These are phyloP conservation scores for Sequoia sempervirens DNA, from an alignment of 75 land plant genomes.

Conservation along the genomic window DNA sequence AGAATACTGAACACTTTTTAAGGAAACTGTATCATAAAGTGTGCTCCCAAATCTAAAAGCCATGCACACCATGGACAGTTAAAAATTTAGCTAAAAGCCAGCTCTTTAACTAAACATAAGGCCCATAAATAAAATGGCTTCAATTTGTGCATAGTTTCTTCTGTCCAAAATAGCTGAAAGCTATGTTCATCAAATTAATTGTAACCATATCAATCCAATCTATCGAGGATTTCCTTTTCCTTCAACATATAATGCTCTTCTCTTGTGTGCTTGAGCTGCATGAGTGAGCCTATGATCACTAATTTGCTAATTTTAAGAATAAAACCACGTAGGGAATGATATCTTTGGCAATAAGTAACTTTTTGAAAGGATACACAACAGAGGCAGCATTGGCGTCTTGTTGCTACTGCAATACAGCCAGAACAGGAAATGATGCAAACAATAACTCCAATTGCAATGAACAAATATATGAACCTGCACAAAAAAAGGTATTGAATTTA, in stretches of 20 bases:
- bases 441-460: conserved; percentile 72
- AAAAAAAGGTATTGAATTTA: background rate
- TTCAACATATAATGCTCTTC: background rate
- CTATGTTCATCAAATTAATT: background rate
- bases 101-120: background rate
- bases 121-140: background rate
- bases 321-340: background rate
- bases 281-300: background rate
- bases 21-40: conserved; percentile 7
- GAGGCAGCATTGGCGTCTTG: conserved; percentile 80
- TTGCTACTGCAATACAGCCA: conserved; percentile 77
- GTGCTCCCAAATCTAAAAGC: background rate
- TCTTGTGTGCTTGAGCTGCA: background rate
- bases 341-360: background rate
- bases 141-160: background rate
- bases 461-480: conserved; percentile 92
- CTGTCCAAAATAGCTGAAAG: background rate
- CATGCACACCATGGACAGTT: background rate
- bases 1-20: conserved; percentile 54
- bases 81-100: background rate
- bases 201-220: background rate
- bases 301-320: background rate
- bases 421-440: conserved; percentile 66
- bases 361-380: conserved; percentile 74
- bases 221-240: background rate